These are phyloP conservation scores for Phialocephala subalpina DNA, from an alignment of 2,329 filamentous ascomycete species.

Conservation along the genomic window DNA sequence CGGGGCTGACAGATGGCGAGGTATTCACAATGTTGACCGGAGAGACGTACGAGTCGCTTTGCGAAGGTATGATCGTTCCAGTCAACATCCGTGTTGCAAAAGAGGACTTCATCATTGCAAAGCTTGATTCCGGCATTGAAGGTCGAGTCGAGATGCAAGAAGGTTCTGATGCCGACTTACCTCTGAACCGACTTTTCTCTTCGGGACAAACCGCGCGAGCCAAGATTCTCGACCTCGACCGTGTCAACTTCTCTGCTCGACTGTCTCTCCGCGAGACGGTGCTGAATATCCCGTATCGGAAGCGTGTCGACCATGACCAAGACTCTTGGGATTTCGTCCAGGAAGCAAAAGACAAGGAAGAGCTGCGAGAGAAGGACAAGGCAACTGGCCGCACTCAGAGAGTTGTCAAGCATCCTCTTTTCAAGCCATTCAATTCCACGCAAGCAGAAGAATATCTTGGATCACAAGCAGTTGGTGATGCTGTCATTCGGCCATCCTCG, in stretches of 20 bases:
- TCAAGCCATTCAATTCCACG: slow-evolving; percentile 89
- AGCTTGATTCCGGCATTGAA: slow-evolving; percentile 93
- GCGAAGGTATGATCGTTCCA: slow-evolving; percentile 90
- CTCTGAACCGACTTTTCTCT: slow-evolving; percentile 77
- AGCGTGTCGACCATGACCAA: slow-evolving; percentile 73
- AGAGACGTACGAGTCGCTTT: slow-evolving; percentile 84
- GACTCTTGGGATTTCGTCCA: slow-evolving; percentile 88
- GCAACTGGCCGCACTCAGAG: slow-evolving; percentile 85
- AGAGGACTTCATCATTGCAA: slow-evolving; percentile 91
- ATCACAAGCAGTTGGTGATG: slow-evolving; percentile 84
- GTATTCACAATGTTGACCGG: slow-evolving; percentile 97
- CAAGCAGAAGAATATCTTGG: slow-evolving; percentile 95
- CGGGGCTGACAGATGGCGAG: slow-evolving; percentile 73
- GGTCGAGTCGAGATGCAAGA: slow-evolving; percentile 86
- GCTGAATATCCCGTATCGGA: slow-evolving; percentile 75
- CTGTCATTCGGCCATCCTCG: slow-evolving; percentile 93
- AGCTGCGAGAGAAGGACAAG: slow-evolving; percentile 85
- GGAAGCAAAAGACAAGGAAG: slow-evolving; percentile 83
- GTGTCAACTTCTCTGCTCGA: slow-evolving; percentile 83
- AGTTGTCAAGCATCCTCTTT: slow-evolving; percentile 97
- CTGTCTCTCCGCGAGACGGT: slow-evolving; percentile 85
- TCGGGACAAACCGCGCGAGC: slow-evolving; percentile 86
- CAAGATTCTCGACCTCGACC: slow-evolving; percentile 87
- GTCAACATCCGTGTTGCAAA: slow-evolving; percentile 89
- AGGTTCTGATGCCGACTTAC: slow-evolving; percentile 73